Evolutionary conservation across 805 yeast genomes (phyloP).

Genomic region (Yarrowia keelungensis): DNA sequence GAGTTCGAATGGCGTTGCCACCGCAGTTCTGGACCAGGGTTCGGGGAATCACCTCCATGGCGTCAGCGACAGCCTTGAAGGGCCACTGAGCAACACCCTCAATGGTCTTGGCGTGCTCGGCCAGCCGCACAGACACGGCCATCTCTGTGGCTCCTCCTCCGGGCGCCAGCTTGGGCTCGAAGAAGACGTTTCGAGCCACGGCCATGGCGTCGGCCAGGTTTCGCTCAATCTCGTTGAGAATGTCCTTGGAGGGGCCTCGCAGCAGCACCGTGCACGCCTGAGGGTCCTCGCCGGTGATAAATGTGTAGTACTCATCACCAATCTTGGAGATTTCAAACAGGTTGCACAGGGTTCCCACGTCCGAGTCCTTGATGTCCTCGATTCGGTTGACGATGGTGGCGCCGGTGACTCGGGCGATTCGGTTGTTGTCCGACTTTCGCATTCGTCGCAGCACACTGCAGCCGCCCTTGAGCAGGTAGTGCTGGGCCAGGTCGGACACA

Average conservation of each 20-base stretch:
- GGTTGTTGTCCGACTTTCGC: slow-evolving; percentile 91
- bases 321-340: slow-evolving; percentile 90
- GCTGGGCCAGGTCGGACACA: slow-evolving; percentile 97
- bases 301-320: slow-evolving; percentile 97
- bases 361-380: slow-evolving; percentile 90
- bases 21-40: slow-evolving; percentile 98
- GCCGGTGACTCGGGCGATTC: slow-evolving; percentile 96
- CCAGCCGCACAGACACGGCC: slow-evolving; percentile 89
- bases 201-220: slow-evolving; percentile 99
- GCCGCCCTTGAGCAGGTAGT: slow-evolving; percentile 90
- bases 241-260: slow-evolving; percentile 97
- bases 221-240: slow-evolving; percentile 93
- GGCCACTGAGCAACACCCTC: slow-evolving; percentile 99
- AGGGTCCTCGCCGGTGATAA: slow-evolving; percentile 76
- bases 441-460: slow-evolving; percentile 93
- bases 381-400: slow-evolving; percentile 96
- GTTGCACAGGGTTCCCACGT: slow-evolving; percentile 89
- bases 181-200: slow-evolving; percentile 91
- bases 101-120: slow-evolving; percentile 88
- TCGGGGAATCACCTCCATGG: slow-evolving; percentile 97
- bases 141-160: slow-evolving; percentile 99
- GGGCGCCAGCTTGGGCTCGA: slow-evolving; percentile 93
- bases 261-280: slow-evolving; percentile 91
- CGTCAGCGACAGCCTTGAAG: slow-evolving; percentile 97
- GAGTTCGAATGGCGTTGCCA: slow-evolving; percentile 88